A percentile compares a stretch with the other conserved stretches of the same genome.
These are phyloP conservation scores for Mycena vitilis DNA, from an alignment of 768 basidiomycete species.

Conservation along the genomic window DNA sequence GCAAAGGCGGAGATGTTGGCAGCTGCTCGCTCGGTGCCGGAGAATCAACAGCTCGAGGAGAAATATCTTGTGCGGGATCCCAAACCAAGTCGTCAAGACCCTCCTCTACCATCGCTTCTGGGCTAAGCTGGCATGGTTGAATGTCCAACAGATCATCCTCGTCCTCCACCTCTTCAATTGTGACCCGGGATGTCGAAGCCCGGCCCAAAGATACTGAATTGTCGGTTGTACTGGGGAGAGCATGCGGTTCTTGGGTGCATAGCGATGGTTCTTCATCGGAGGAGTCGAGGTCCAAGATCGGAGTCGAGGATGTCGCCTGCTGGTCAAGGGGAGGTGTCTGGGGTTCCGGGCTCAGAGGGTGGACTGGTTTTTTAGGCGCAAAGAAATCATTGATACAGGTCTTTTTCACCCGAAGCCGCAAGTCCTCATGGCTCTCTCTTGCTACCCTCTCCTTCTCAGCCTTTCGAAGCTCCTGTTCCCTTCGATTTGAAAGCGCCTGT, in stretches of 20 bases:
- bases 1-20: background rate
- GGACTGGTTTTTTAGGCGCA: too few relatives aligned
- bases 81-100: constrained; percentile 8
- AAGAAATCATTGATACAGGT: background rate
- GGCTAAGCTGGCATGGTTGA: background rate
- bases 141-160: background rate
- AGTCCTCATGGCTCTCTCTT: background rate
- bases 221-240: background rate
- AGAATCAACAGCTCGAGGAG: background rate
- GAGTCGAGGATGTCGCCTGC: background rate
- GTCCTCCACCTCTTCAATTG: constrained; percentile 1
- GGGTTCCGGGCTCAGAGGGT: background rate
- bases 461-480: background rate
- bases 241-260: background rate
- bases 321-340: background rate
- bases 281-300: too few relatives aligned
- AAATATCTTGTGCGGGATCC: constrained; percentile 8
- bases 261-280: too few relatives aligned
- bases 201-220: background rate
- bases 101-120: constrained; percentile 5
- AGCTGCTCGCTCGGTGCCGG: background rate
- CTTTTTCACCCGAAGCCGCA: background rate
- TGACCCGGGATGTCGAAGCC: background rate
- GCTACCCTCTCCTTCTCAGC: background rate
- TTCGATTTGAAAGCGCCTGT: background rate